Evolutionary conservation across 805 yeast genomes (phyloP).

Genomic region (Pichia nakasei): DNA sequence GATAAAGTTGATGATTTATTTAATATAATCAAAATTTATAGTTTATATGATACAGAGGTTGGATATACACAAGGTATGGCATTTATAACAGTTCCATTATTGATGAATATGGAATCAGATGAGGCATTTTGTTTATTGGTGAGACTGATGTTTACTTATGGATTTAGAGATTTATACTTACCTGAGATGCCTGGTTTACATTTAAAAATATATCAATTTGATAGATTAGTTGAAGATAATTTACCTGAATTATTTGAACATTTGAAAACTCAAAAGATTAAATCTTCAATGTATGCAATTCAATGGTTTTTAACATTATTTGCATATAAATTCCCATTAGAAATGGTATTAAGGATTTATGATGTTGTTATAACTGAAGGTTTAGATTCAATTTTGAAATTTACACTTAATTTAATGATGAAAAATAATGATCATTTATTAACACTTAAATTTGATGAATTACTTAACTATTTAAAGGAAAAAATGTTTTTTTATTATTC

Average conservation of each 20-base stretch:
- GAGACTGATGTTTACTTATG: conserved; percentile 76
- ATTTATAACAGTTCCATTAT: conserved; percentile 76
- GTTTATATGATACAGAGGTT: conserved; percentile 81
- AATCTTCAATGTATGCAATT: conserved; percentile 92
- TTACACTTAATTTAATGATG: conserved; percentile 73
- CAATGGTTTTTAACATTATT: conserved; percentile 96
- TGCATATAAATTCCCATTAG: conserved; percentile 89
- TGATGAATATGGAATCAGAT: conserved; percentile 70
- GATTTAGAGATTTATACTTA: conserved; percentile 65
- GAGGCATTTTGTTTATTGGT: conserved; percentile 81
- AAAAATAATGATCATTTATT: conserved; percentile 55
- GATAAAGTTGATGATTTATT: conserved; percentile 57
- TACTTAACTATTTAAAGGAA: conserved; percentile 71
- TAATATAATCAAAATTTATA: conserved; percentile 74
- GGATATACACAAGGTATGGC: conserved; percentile 99
- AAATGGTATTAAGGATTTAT: conserved; percentile 76
- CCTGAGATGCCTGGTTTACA: conserved; percentile 95
- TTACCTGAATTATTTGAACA: conserved; percentile 70
- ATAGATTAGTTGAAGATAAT: conserved; percentile 69
- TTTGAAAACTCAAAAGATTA: conserved; percentile 75
- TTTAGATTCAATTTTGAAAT: conserved; percentile 72
- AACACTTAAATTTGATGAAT: conserved; percentile 61
- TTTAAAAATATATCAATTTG: conserved; percentile 79
- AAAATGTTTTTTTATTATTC: conserved; percentile 62
- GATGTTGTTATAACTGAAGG: conserved; percentile 91